Evolutionary conservation across 352 stramenopile species (phyloP), one percentile per base, ranked within the genome.

Genomic region (Phytophthora podocarpi): DNA sequence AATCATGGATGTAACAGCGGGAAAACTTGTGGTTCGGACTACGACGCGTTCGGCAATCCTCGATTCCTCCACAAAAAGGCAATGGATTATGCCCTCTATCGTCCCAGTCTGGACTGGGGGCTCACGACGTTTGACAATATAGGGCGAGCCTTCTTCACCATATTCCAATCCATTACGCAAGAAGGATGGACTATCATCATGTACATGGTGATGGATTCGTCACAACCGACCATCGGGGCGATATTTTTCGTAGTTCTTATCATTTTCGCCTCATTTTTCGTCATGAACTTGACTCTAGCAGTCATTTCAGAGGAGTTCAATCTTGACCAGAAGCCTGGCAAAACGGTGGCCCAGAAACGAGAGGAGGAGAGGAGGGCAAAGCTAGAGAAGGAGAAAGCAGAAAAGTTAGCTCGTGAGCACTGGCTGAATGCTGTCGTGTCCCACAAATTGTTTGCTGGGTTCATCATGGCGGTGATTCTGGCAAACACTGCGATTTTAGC

Each of bases 111-210:
- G 0, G 92, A 98, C 40, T 98, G 78, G 67, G 96, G 95, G 0
- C 97, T 95, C 32, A 97, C 92, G 1, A 93, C 72, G n/a, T 99
- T 98, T 67, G 95, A 99, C 73, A 89, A 96, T 55, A 93, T 98
- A 31, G 71, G 72, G 1, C 78, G 51, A 11, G 85, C 93, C 2
- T 97, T 98, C 34, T 77, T 98, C 27, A 96, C 91, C 5, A 97
- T 98, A 34, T 97, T 98, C 60, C 93, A 98, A 66, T 76, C 86
- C 0, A 90, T 98, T 41, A 98, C 95, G 3, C 70, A 97, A 39
- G 95, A 98, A 76, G 96, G 96, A 0, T 98, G 96, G 96, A 96
- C 82, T 1, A 39, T 67, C 30, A 90, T 98, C 49, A 98, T 98
- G 87, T 96, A 98, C 67, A 92, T 93, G 74, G 77, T 93, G 16